Evolutionary conservation across 192 early-diverging fungal genomes (phyloP), one percentile per base, ranked within the genome.

Genomic region (Coemansia sp.): DNA sequence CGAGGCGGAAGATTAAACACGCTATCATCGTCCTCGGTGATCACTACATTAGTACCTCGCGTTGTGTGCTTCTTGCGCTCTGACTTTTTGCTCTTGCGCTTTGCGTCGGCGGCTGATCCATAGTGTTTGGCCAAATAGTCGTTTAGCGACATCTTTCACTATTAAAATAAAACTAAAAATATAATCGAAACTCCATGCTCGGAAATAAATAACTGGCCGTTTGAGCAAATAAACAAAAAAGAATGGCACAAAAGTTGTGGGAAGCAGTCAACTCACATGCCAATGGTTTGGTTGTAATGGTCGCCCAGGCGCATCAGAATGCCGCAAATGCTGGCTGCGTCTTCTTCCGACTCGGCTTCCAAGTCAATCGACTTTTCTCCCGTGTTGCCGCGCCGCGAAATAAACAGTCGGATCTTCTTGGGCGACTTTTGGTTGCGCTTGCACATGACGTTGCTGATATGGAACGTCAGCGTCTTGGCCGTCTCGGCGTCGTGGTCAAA

Each of bases 401-500:
- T 75, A 40, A 83, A 65, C 50, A 92, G 62, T 59, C 91, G 88
- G 62, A 93, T 87, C 62, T 88, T 89, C 2, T 76, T 79, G 15
- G 86, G 87, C 2, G 79, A 81, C 40, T 89, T 89, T 64, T 84
- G 86, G 67, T 87, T 88, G 63, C 83, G 84, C 59, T 87, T 86
- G 68, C 91, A 93, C 15, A 86, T 81, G 34, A 91, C 82, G 20
- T 82, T 75, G 60, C 82, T 83, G 19, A 90, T 84, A 72, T 88
- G 88, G 64, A 86, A 88, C 0, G 87, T 86, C 31, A 86, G 83
- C 62, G 90, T 91, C 78, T 94, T 95, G 52, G 89, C 87, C 23
- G 87, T 84, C 66, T 96, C 91, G 64, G 94, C 91, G 59, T 93
- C 81, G 26, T 86, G 83, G 50, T 94, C 94, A 2, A 90, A 81